phyloP scores from a whole-genome alignment of 1,284 basidiomycete genomes.

The Pseudozyma hubeiensis region DNA sequence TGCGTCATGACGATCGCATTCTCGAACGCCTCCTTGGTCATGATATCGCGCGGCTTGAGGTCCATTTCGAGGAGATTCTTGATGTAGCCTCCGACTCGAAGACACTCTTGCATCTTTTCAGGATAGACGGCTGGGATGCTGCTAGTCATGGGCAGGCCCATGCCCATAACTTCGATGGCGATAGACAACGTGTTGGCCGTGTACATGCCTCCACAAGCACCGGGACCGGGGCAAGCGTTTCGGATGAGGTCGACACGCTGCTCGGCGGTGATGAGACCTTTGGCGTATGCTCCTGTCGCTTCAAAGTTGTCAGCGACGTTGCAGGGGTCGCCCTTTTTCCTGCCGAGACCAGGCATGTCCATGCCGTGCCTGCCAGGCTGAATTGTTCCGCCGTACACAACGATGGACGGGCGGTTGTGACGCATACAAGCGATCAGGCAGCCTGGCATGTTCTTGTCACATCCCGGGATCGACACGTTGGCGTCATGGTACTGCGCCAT shows the following conservation, averaged over 20 bases:
- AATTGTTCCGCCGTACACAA: slow-evolving; percentile 97
- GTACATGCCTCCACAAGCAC: slow-evolving; percentile 96
- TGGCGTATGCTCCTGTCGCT: slow-evolving; percentile 81
- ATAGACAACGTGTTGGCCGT: slow-evolving; percentile 97
- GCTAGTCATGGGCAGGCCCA: slow-evolving; percentile 85
- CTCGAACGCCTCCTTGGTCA: slow-evolving; percentile 94
- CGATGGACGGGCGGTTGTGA: slow-evolving; percentile 90
- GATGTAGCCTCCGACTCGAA: slow-evolving; percentile 83
- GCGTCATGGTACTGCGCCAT: slow-evolving; percentile 98
- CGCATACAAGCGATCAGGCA: slow-evolving; percentile 92
- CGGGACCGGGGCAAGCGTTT: slow-evolving; percentile 91
- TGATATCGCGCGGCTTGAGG: slow-evolving; percentile 92
- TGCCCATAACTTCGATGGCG: slow-evolving; percentile 87
- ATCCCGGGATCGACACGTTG: slow-evolving; percentile 94
- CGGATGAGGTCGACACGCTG: slow-evolving; percentile 84
- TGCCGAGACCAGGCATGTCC: slow-evolving; percentile 83
- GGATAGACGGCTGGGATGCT: slow-evolving; percentile 84
- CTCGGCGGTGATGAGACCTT: slow-evolving; percentile 84
- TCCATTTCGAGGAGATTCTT: slow-evolving; percentile 84
- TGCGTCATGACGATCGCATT: slow-evolving; percentile 85
- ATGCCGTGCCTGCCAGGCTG: slow-evolving; percentile 77
- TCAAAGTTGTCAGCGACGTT: slow-evolving; percentile 85
- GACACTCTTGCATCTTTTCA: slow-evolving; percentile 86
- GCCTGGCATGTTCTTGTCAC: slow-evolving; percentile 98
- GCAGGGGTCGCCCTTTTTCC: slow-evolving; percentile 80